Percentiles rank a stretch among this genome's conserved stretches.
Conservation (phyloP, 768 basidiomycete genomes). For the Russula vinacea region DNA sequence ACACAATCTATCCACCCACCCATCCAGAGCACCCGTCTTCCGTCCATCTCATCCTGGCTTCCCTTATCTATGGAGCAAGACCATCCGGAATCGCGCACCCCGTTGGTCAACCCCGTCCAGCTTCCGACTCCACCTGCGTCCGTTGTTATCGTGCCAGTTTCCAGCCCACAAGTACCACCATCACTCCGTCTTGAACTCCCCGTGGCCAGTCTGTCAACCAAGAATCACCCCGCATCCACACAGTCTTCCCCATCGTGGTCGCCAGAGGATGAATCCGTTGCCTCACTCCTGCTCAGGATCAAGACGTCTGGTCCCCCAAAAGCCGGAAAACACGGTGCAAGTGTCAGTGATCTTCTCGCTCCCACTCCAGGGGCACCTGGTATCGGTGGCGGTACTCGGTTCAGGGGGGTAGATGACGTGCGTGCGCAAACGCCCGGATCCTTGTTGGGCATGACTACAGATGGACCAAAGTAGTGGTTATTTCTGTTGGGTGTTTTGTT, state of each 20-base stretch:
- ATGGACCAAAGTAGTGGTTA: slow-evolving; percentile 15
- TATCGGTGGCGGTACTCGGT: background rate
- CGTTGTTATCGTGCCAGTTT: slow-evolving; percentile 21
- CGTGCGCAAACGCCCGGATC: slow-evolving; percentile 31
- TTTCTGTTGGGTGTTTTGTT: background rate
- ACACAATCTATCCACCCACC: background rate
- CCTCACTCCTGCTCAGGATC: slow-evolving; percentile 30
- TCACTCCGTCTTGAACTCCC: slow-evolving; percentile 29
- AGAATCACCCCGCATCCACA: background rate
- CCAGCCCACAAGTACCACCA: slow-evolving; percentile 28
- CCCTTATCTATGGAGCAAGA: slow-evolving; percentile 6
- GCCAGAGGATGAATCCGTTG: slow-evolving; percentile 29
- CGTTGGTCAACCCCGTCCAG: slow-evolving; percentile 18
- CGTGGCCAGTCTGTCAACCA: slow-evolving; percentile 13
- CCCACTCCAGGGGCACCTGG: slow-evolving; percentile 3
- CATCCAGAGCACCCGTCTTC: slow-evolving; percentile 22
- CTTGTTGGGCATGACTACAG: slow-evolving; percentile 25
- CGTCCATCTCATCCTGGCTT: slow-evolving; percentile 30
- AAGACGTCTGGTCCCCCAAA: slow-evolving; percentile 21
- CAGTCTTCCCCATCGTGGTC: slow-evolving; percentile 28
- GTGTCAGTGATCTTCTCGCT: slow-evolving; percentile 13
- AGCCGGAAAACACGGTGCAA: slow-evolving; percentile 4
- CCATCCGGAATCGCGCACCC: slow-evolving; percentile 15
- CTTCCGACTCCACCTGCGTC: slow-evolving; percentile 30
- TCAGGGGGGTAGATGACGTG: slow-evolving; percentile 9